A percentile compares a stretch with the other conserved stretches of the same genome.
Conservation (phyloP, 73 alveolate species). For the Symbiodinium pilosum region DNA sequence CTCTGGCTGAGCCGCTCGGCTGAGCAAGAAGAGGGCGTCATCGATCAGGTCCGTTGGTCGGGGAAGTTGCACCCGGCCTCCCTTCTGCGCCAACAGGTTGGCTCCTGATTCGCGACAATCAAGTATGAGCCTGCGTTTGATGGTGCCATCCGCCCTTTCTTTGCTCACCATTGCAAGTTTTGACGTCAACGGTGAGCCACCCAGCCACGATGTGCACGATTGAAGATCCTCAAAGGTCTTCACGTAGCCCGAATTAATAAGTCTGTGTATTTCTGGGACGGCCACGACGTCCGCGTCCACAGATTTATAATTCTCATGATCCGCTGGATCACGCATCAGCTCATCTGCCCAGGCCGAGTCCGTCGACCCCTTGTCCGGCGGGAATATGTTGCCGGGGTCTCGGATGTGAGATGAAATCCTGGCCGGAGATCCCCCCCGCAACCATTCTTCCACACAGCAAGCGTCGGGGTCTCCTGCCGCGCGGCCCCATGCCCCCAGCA, state of each 20-base stretch:
- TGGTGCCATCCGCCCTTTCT: background rate
- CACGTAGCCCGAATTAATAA: background rate
- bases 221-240: background rate
- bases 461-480: slow-evolving; percentile 3
- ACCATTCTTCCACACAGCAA: background rate
- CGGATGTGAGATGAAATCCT: background rate
- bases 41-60: slow-evolving; percentile 7
- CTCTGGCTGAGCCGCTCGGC: background rate
- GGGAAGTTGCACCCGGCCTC: background rate
- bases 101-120: slow-evolving; percentile 2
- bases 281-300: slow-evolving; percentile 12
- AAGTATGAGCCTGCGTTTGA: background rate
- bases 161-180: slow-evolving; percentile 4
- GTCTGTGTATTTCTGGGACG: background rate
- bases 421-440: background rate
- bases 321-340: background rate
- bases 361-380: background rate
- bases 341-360: background rate
- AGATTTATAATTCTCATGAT: background rate
- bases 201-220: background rate
- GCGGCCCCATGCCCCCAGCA: background rate
- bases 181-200: slow-evolving; percentile 2
- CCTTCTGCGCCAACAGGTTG: slow-evolving; percentile 3
- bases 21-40: background rate
- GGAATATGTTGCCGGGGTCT: background rate